phyloP scores from a whole-genome alignment of 352 stramenopile genomes.

The Phytophthora kernoviae region DNA sequence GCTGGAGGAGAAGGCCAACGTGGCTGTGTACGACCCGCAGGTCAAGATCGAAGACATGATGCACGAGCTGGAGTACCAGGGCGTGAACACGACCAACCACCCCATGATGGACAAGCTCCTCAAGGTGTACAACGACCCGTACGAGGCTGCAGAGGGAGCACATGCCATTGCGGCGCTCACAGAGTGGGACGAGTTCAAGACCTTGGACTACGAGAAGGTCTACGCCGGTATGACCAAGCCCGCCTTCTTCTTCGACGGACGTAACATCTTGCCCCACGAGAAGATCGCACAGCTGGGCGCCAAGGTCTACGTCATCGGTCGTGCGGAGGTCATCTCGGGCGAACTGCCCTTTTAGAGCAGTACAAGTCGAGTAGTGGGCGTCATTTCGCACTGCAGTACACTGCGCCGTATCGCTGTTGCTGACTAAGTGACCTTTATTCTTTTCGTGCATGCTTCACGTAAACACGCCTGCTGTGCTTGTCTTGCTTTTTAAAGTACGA shows the following conservation, averaged over 20 bases:
- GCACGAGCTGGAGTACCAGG: constrained; percentile 82
- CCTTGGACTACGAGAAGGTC: constrained; percentile 96
- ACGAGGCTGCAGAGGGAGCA: constrained; percentile 92
- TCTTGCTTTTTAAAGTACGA: no score
- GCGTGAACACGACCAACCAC: constrained; percentile 90
- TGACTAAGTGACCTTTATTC: constrained; percentile 15
- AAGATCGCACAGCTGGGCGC: constrained; percentile 96
- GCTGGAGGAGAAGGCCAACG: constrained; percentile 94
- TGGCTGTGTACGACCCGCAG: constrained; percentile 99
- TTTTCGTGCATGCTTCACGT: constrained; percentile 30
- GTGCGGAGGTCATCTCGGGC: constrained; percentile 66
- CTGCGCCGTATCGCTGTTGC: constrained; percentile 1
- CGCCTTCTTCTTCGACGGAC: constrained; percentile 99
- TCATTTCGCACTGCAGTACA: neutral
- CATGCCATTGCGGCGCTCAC: constrained; percentile 96
- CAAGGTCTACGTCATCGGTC: constrained; percentile 98
- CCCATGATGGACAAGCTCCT: constrained; percentile 88
- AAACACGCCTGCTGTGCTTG: constrained; percentile 11
- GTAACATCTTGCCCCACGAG: constrained; percentile 96
- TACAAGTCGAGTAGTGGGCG: constrained; percentile 6
- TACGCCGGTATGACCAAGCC: constrained; percentile 98
- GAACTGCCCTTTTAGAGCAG: constrained; percentile 67
- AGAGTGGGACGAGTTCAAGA: constrained; percentile 99
- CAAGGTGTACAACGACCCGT: constrained; percentile 82
- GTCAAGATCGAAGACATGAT: constrained; percentile 96